phyloP scores from a whole-genome alignment of 345 rosid species.

The Turnera subulata region DNA sequence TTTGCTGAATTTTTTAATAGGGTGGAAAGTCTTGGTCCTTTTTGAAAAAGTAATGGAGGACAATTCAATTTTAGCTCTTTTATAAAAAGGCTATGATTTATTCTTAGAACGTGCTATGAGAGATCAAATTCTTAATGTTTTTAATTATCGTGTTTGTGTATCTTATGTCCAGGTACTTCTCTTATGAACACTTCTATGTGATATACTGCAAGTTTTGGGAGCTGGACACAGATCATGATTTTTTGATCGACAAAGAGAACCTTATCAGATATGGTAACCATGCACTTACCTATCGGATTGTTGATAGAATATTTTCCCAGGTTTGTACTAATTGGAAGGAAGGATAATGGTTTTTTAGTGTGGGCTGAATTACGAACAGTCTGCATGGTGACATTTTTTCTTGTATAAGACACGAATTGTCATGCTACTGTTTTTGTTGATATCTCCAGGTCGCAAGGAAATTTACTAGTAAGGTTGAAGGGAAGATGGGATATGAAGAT shows the following conservation, averaged over 20 bases:
- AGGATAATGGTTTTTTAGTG: conserved; percentile 9
- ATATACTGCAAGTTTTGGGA: conserved; percentile 99
- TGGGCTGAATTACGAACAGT: not conserved
- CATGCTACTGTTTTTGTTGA: not conserved
- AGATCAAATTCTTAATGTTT: conserved; percentile 1
- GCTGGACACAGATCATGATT: conserved; percentile 97
- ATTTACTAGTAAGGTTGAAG: conserved; percentile 80
- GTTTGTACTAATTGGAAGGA: conserved; percentile 36
- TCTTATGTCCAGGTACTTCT: conserved; percentile 64
- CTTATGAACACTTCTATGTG: conserved; percentile 93
- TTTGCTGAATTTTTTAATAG: conserved; percentile 3
- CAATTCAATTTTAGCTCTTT: not conserved
- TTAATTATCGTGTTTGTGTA: conserved; percentile 4
- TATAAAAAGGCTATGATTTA: not conserved
- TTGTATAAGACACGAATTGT: not conserved
- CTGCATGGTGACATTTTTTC: conserved; percentile 1
- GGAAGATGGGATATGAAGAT: conserved; percentile 97
- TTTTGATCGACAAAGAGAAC: conserved; percentile 96
- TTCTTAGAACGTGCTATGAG: not conserved
- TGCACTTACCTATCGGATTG: conserved; percentile 95
- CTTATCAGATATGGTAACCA: conserved; percentile 95
- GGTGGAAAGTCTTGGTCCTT: too few relatives aligned
- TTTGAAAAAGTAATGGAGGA: too few relatives aligned
- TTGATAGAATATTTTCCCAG: conserved; percentile 92
- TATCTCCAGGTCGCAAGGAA: conserved; percentile 62